Percentiles rank a stretch among this genome's conserved stretches.
These are phyloP conservation scores for Pythium rhizo-oryzae DNA, from an alignment of 352 stramenopile genomes.

Conservation along the genomic window DNA sequence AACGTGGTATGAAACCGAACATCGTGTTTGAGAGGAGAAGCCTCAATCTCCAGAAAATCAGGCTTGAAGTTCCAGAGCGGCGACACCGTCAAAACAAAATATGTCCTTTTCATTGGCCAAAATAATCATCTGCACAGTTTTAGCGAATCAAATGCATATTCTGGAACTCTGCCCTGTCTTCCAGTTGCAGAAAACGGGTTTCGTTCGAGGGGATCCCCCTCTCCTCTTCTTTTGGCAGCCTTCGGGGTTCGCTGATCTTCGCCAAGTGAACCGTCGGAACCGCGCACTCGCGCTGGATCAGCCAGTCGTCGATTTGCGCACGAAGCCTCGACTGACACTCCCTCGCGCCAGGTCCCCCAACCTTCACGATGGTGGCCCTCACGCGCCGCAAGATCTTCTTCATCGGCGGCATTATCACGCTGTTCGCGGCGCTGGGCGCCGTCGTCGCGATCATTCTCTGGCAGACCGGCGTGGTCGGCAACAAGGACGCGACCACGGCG, in stretches of 20 bases:
- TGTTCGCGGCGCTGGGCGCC: conserved; percentile 46
- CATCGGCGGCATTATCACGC: conserved; percentile 46
- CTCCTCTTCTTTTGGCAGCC: neutral
- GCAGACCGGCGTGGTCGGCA: conserved; percentile 31
- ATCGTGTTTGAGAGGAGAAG: neutral
- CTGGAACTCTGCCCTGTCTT: neutral
- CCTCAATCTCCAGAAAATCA: conserved; percentile 26
- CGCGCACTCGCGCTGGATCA: neutral
- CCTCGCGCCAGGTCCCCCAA: neutral
- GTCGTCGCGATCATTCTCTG: conserved; percentile 50
- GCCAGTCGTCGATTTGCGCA: conserved; percentile 20
- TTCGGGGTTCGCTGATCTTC: too few relatives aligned
- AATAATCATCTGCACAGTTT: too few relatives aligned
- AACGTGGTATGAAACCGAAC: neutral
- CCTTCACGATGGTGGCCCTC: conserved; percentile 17
- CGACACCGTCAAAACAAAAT: neutral
- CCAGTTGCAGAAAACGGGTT: neutral
- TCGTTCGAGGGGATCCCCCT: too few relatives aligned
- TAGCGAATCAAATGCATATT: neutral
- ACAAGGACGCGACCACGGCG: conserved; percentile 34
- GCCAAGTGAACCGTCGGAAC: neutral
- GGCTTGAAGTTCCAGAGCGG: conserved; percentile 6
- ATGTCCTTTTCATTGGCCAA: neutral
- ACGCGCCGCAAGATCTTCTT: conserved; percentile 41
- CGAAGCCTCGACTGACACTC: neutral